Conservation (phyloP, 2,329 filamentous ascomycete species). For the Colletotrichum abscissum region DNA sequence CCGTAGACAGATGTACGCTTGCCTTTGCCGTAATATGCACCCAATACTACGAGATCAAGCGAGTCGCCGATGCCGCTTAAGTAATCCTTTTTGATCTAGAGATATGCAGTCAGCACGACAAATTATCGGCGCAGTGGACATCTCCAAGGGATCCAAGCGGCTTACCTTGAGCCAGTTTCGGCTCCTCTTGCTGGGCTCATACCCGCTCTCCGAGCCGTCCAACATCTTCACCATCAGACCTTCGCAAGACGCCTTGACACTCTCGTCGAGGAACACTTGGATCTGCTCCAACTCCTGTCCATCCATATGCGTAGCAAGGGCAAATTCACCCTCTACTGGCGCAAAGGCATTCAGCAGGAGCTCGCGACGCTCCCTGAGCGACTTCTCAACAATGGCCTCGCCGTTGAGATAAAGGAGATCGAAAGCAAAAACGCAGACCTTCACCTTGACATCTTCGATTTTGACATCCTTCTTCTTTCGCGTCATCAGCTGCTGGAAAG, state of each 20-base stretch:
- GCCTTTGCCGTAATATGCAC: slow-evolving; percentile 92
- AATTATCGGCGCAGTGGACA: neutral
- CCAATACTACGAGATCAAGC: slow-evolving; percentile 93
- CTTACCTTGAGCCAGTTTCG: slow-evolving; percentile 96
- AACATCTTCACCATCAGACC: slow-evolving; percentile 99
- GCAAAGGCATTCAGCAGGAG: slow-evolving; percentile 79
- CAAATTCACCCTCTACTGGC: slow-evolving; percentile 88
- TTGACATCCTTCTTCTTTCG: slow-evolving; percentile 98
- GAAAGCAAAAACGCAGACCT: slow-evolving; percentile 97
- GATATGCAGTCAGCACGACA: slow-evolving; percentile 18
- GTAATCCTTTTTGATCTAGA: slow-evolving; percentile 95
- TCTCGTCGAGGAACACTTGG: slow-evolving; percentile 90
- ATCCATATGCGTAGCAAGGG: slow-evolving; percentile 88
- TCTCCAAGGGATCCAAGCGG: slow-evolving; percentile 6
- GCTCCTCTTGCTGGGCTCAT: slow-evolving; percentile 95
- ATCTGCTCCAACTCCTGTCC: slow-evolving; percentile 94
- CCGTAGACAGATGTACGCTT: slow-evolving; percentile 97
- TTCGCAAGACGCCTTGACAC: slow-evolving; percentile 95
- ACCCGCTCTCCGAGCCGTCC: slow-evolving; percentile 90
- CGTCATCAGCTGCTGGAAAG: slow-evolving; percentile 98
- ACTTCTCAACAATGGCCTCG: slow-evolving; percentile 86
- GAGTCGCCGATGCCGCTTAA: slow-evolving; percentile 94
- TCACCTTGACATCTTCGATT: slow-evolving; percentile 92
- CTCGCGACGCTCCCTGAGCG: slow-evolving; percentile 84
- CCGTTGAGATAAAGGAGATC: slow-evolving; percentile 95